Conservation (phyloP, 768 basidiomycete genomes). For the Asterophora lycoperdoides region DNA sequence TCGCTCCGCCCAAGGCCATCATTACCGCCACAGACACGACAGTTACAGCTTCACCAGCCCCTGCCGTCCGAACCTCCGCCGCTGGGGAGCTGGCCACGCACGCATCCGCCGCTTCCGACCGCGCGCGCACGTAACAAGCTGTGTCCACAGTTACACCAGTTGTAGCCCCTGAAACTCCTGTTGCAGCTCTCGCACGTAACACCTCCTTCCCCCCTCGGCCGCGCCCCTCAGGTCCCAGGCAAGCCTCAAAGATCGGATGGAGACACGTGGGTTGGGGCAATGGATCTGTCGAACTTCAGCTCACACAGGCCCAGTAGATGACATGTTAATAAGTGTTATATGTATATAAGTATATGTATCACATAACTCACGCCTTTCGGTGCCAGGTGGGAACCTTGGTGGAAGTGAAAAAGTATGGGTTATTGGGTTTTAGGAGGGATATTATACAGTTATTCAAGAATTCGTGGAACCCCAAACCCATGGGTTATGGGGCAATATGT, state of each 20-base stretch:
- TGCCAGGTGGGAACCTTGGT: too few relatives aligned
- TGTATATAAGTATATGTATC: not conserved
- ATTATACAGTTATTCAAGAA: too few relatives aligned
- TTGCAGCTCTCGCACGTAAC: not conserved
- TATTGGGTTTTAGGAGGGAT: too few relatives aligned
- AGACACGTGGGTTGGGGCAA: slow-evolving; percentile 8
- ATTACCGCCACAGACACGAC: slow-evolving; percentile 7
- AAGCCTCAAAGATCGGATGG: slow-evolving; percentile 14
- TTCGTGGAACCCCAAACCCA: too few relatives aligned
- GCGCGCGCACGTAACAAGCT: slow-evolving; percentile 26
- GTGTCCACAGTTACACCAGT: not conserved
- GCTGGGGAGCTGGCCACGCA: slow-evolving; percentile 53
- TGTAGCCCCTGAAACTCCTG: not conserved
- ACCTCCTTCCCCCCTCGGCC: slow-evolving; percentile 19
- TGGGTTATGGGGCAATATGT: too few relatives aligned
- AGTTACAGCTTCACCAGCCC: slow-evolving; percentile 18
- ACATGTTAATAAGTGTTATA: slow-evolving; percentile 7
- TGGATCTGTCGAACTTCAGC: not conserved
- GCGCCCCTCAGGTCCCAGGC: slow-evolving; percentile 35
- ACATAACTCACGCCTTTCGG: not conserved
- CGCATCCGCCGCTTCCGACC: slow-evolving; percentile 34
- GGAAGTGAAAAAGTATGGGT: too few relatives aligned
- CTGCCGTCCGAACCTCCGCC: slow-evolving; percentile 36
- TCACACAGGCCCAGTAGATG: slow-evolving; percentile 1
- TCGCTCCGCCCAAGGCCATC: not conserved